Evolutionary conservation across 257 asterid species (phyloP), one percentile per base, ranked within the genome.

Genomic region (Haberlea rhodopensis): DNA sequence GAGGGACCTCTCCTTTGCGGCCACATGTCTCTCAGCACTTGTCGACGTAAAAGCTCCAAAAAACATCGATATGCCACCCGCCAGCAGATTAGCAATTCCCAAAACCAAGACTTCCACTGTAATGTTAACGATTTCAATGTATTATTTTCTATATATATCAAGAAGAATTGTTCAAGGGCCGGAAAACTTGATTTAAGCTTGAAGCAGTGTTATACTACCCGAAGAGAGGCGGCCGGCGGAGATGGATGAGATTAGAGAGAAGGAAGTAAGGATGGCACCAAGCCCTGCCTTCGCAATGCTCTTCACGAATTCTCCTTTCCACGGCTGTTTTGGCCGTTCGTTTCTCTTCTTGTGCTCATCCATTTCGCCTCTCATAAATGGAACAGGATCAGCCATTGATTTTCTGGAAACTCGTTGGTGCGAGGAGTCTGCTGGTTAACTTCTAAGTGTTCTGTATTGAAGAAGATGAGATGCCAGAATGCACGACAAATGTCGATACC

Each of bases 31-130:
- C 70, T 85, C 87, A 0, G 87, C 78, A 22, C 86, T 84, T 68
- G 70, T 84, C 0, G 96, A 88, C 46, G 85, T 73, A 6, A 71
- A 85, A 67, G 85, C 96, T 9, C 96, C 91, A 2, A 88, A 84
- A 40, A 87, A 94, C 96, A 83, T 83, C 1, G 94, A 88, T 73
- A 85, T 83, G 31, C 91, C 94, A 71, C 85, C 96, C 8, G 94
- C 94, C 27, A 84, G 87, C 19, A 85, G 81, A 74, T 84, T 88
- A 1, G 94, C 86, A 40, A 88, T 75, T 56, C 96, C 94, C 78
- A 88, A 58, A 4, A 85, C 96, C 65, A 88, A 43, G 0, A 88
- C 94, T 82, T 88, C 87, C 60, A 69, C 94, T 88, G 74, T 74
- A 72, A 13, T 5, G 0, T 24, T 27, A 37, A 43, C 20, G 5